Evolutionary conservation across 2,329 filamentous ascomycete species (phyloP).

Genomic region (Coniella lustricola): DNA sequence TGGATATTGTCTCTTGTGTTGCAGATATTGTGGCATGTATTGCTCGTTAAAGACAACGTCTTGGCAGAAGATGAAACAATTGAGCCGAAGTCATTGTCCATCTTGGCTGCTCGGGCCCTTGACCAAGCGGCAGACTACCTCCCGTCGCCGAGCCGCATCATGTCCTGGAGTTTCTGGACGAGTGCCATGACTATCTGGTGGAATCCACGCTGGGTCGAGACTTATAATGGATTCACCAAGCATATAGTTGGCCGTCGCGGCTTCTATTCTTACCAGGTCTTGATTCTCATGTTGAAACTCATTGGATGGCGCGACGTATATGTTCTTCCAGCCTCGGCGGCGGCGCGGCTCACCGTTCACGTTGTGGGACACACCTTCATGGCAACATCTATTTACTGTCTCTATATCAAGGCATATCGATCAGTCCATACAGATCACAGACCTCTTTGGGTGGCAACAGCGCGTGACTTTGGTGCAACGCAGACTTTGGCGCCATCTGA

Average conservation of each 20-base stretch:
- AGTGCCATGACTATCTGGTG: conserved; percentile 54
- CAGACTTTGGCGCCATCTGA: conserved; percentile 12
- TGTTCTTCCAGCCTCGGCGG: conserved; percentile 32
- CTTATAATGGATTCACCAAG: conserved; percentile 50
- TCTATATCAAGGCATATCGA: conserved; percentile 36
- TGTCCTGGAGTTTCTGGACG: conserved; percentile 40
- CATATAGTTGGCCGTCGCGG: conserved; percentile 54
- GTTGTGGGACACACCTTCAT: conserved; percentile 49
- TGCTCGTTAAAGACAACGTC: conserved; percentile 24
- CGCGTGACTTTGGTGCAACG: conserved; percentile 16
- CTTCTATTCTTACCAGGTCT: conserved; percentile 60
- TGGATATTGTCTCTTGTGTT: conserved; percentile 42
- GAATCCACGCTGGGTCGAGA: conserved; percentile 60
- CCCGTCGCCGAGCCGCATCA: conserved; percentile 33
- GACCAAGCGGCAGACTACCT: conserved; percentile 29
- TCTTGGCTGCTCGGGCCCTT: conserved; percentile 3
- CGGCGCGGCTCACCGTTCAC: conserved; percentile 33
- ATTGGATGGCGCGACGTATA: conserved; percentile 36
- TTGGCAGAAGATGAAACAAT: neutral
- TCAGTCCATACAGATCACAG: conserved; percentile 51
- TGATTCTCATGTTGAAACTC: conserved; percentile 50
- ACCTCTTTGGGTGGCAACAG: conserved; percentile 37
- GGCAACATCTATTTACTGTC: conserved; percentile 42
- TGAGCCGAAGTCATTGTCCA: conserved; percentile 19
- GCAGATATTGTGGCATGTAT: conserved; percentile 46